These are phyloP conservation scores for Fusarium penzigii DNA, from an alignment of 2,329 filamentous ascomycete species.

Conservation along the genomic window DNA sequence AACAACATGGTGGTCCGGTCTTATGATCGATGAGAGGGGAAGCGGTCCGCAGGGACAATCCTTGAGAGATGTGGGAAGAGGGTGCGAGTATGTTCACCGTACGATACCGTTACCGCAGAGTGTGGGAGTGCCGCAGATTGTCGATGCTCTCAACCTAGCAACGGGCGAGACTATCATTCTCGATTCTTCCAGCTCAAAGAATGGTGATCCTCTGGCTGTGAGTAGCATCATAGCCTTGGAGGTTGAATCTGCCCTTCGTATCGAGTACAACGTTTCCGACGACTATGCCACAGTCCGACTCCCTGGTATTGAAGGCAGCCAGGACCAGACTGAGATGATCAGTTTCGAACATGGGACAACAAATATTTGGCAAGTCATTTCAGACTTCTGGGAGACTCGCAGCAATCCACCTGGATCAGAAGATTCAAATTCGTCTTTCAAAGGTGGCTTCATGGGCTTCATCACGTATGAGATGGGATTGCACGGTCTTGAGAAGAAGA, in stretches of 20 bases:
- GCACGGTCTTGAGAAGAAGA: slow-evolving; percentile 33
- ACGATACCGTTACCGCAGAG: slow-evolving; percentile 46
- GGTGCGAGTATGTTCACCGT: slow-evolving; percentile 38
- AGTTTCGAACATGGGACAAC: slow-evolving; percentile 29
- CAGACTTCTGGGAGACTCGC: slow-evolving; percentile 43
- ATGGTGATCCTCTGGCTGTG: slow-evolving; percentile 45
- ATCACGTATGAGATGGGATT: slow-evolving; percentile 84
- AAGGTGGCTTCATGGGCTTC: slow-evolving; percentile 83
- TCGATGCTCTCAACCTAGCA: slow-evolving; percentile 48
- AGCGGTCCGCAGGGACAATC: not conserved
- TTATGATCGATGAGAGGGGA: not conserved
- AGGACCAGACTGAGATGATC: slow-evolving; percentile 14
- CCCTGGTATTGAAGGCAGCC: slow-evolving; percentile 11
- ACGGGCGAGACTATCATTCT: slow-evolving; percentile 54
- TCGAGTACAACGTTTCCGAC: slow-evolving; percentile 60
- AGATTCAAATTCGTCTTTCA: slow-evolving; percentile 55
- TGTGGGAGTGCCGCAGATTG: slow-evolving; percentile 54
- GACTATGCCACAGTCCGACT: slow-evolving; percentile 34
- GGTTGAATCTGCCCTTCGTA: slow-evolving; percentile 53
- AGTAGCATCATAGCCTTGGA: slow-evolving; percentile 75
- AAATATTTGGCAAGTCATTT: slow-evolving; percentile 53
- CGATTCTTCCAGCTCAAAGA: slow-evolving; percentile 59
- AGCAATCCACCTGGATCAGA: slow-evolving; percentile 22
- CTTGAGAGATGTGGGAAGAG: slow-evolving; percentile 16
- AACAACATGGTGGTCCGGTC: slow-evolving; percentile 14